Evolutionary conservation across 805 yeast genomes (phyloP).

Genomic region (Wickerhamiella azymoides): DNA sequence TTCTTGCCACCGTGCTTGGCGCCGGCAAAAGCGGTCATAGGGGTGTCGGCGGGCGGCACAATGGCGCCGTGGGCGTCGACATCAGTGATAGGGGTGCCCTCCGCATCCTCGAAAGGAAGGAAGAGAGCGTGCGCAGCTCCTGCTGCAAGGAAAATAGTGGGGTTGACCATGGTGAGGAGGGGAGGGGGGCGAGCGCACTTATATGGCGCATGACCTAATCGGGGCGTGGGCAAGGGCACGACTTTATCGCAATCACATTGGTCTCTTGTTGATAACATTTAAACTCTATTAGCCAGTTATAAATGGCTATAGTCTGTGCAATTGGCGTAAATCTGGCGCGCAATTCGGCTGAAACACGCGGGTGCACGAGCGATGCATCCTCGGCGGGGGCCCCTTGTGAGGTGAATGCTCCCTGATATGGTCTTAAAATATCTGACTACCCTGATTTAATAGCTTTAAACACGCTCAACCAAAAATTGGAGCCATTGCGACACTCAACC

Average conservation of each 20-base stretch:
- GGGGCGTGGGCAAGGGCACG: constrained; percentile 9
- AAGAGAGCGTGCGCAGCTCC: constrained; percentile 17
- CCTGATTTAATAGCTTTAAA: too few species aligned
- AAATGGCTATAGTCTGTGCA: too few species aligned
- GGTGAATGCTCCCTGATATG: too few species aligned
- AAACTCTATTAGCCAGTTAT: too few species aligned
- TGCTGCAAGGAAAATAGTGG: constrained; percentile 15
- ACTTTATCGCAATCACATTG: constrained; percentile 2
- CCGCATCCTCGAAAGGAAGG: constrained; percentile 17
- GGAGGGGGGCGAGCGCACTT: neutral
- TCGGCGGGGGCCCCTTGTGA: too few species aligned
- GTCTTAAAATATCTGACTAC: too few species aligned
- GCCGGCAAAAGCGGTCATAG: constrained; percentile 2
- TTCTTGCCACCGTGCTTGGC: constrained; percentile 2
- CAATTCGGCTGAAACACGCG: too few species aligned
- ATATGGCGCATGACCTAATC: neutral
- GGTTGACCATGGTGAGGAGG: constrained; percentile 16
- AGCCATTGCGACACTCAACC: too few species aligned
- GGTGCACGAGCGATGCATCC: too few species aligned
- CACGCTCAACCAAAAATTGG: too few species aligned
- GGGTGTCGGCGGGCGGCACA: constrained; percentile 4
- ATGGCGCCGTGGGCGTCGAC: constrained; percentile 4
- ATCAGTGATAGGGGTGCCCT: neutral
- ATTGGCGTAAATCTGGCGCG: too few species aligned
- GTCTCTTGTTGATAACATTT: neutral